Conservation (phyloP, 805 yeast genomes). For the Suhomyces kilbournensis region DNA sequence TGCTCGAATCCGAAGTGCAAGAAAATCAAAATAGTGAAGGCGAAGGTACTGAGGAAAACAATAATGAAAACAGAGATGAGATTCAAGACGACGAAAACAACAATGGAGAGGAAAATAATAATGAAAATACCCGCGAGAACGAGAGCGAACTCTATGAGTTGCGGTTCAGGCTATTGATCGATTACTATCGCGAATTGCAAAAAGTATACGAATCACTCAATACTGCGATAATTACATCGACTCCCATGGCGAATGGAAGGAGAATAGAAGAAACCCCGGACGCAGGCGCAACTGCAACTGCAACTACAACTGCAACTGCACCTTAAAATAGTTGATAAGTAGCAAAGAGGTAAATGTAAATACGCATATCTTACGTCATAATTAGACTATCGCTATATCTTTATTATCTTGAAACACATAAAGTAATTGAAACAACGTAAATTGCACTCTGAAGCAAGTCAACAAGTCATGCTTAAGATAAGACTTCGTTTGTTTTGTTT, state of each 20-base stretch:
- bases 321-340: background rate
- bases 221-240: slow-evolving; percentile 6
- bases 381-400: background rate
- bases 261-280: background rate
- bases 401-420: background rate
- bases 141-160: background rate
- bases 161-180: slow-evolving; percentile 8
- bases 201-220: slow-evolving; percentile 6
- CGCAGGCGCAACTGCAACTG: background rate
- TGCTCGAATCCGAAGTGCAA: background rate
- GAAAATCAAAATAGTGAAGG: background rate
- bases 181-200: slow-evolving; percentile 5
- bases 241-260: background rate
- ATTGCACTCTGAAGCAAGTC: background rate
- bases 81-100: background rate
- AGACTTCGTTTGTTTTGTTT: background rate
- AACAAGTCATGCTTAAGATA: background rate
- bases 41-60: too few species aligned
- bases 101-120: background rate
- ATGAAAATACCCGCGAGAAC: background rate
- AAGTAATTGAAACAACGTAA: background rate
- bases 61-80: background rate
- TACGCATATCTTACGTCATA: background rate
- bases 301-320: background rate
- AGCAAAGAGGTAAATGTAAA: background rate